Evolutionary conservation across 306 rosid species (phyloP), one percentile per base, ranked within the genome.

Genomic region (Benincasa hispida): DNA sequence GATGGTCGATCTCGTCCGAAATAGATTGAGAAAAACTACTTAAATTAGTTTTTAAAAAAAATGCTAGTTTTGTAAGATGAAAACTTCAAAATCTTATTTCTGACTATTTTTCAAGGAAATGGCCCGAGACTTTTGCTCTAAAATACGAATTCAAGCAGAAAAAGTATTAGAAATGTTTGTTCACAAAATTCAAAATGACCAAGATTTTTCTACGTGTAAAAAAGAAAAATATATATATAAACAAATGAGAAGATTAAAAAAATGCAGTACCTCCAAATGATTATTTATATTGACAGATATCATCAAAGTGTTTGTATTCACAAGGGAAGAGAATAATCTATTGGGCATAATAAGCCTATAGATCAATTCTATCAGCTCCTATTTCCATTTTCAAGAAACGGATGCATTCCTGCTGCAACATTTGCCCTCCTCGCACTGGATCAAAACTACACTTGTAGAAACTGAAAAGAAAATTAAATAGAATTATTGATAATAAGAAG

Each of bases 371-470:
- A 69, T 41, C 75, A 2, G 57, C 30, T 24, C 87, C 81, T 66
- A 80, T 83, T 76, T 87, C 94, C 28, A 88, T 88, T 83, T 80
- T 85, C 77, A 91, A 76, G 84, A 93, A 86, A 85, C 87, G 87
- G 18, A 81, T 89, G 84, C 84, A 79, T 79, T 88, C 96, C 80
- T 88, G 87, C 86, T 88, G 90, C 72, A 85, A 79, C 98, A 91
- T 93, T 82, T 93, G 89, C 54, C 98, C 98, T 73, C 98, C 92
- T 34, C 66, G 84, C 58, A 50, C 84, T 1, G 97, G 90, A 78
- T 93, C 96, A 76, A 87, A 93, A 35, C 84, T 78, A 80, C 98
- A 93, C 25, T 88, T 82, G 74, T 90, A 87, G 88, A 90, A 90
- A 82, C 97, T 93, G 92, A 45, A 69, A 30, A 41, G 5, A 6